Evolutionary conservation across 228 moss, liverwort and hornwort genomes (phyloP), one percentile per base, ranked within the genome.

Genomic region (Sphagnum magellanicum): DNA sequence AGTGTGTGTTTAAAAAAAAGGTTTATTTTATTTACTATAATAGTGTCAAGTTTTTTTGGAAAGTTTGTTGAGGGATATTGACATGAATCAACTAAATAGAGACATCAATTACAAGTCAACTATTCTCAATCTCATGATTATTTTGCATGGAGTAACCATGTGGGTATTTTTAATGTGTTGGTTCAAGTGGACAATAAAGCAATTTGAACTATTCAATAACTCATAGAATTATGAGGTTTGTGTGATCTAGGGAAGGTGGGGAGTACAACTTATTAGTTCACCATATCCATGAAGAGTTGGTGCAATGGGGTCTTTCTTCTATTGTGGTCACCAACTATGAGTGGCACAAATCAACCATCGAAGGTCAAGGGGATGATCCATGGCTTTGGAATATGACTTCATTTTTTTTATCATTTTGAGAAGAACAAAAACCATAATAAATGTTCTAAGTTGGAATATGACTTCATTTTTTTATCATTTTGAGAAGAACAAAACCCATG

Each of bases 51-150:
- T 85, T 62, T 88, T 88, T 73, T 66, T 85, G 66, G 85, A 85
- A 57, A 85, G 83, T 78, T 67, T 88, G 65, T 88, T 85, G 88
- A 80, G 85, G 52, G 88, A 88, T 59, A 85, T 88, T 16, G 88
- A 85, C 59, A 83, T 78, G 82, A 80, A 78, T 63, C 80, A 80
- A 10, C 71, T 85, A 46, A 74, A 72, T 14, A 84, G 78, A 55
- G 64, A 83, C 49, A 78, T 78, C 16, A 50, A 59, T 58, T 32
- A 32, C 62, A 74, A 73, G 55, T 72, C 68, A 6, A 65, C 70
- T 48, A 85, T 85, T 55, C 72, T 82, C 49, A 88, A 88, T 65
- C 50, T 88, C 47, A 76, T 88, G 50, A 85, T 88, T 7, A 85
- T 88, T 11, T 88, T 84, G 0, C 88, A 88, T 53, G 88, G 88